These are phyloP conservation scores for Monosporascus ibericus DNA, from an alignment of 2,329 filamentous ascomycete genomes.

Conservation along the genomic window DNA sequence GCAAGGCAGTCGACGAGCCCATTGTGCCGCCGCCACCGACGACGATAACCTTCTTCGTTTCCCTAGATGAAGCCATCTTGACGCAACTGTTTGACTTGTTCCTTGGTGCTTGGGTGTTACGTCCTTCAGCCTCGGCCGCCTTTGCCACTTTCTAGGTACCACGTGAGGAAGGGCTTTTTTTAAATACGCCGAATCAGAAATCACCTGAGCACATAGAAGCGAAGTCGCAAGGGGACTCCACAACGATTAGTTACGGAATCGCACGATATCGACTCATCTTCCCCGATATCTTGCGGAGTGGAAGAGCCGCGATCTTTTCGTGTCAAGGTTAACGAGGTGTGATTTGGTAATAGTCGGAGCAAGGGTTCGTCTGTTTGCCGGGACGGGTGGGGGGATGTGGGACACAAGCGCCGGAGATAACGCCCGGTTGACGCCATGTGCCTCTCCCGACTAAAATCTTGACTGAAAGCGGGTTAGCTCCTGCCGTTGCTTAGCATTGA, in stretches of 20 bases:
- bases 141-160: too few species aligned
- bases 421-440: too few species aligned
- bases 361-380: constrained; percentile 5
- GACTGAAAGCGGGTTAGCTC: not conserved
- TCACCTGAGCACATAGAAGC: not conserved
- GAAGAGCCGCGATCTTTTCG: not conserved
- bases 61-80: constrained; percentile 18
- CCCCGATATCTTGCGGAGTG: not conserved
- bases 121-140: too few species aligned
- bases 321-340: constrained; percentile 1
- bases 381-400: constrained; percentile 5
- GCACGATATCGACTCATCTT: constrained; percentile 6
- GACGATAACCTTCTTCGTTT: constrained; percentile 28
- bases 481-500: too few species aligned
- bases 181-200: constrained; percentile 1
- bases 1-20: constrained; percentile 40
- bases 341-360: constrained; percentile 7
- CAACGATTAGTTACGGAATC: not conserved
- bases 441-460: too few species aligned
- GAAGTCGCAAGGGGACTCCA: constrained; percentile 4
- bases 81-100: not conserved
- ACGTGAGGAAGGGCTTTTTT: not conserved
- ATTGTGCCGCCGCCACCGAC: constrained; percentile 43
- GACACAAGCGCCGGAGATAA: not conserved
- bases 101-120: not conserved